phyloP scores from a whole-genome alignment of 306 rosid genomes.

The Vachellia collinsii region DNA sequence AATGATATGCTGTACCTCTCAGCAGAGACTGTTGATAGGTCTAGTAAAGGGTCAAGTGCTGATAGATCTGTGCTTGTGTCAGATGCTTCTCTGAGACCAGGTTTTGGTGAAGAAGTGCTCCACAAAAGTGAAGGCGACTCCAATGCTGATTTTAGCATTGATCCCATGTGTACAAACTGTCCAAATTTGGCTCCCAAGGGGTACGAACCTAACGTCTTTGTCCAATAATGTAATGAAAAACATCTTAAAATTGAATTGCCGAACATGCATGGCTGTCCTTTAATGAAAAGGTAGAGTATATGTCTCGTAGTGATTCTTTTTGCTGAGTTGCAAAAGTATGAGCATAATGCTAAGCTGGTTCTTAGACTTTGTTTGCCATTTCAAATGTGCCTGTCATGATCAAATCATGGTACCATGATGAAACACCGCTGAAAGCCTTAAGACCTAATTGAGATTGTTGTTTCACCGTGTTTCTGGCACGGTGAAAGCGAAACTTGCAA shows the following conservation, averaged over 20 bases:
- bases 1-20: conserved; percentile 59
- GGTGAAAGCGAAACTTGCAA: not conserved
- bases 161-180: conserved; percentile 77
- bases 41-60: conserved; percentile 47
- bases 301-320: not conserved
- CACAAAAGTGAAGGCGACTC: conserved; percentile 40
- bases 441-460: not conserved
- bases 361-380: not conserved
- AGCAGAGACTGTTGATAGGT: conserved; percentile 39
- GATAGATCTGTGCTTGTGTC: conserved; percentile 51
- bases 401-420: not conserved
- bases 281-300: not conserved
- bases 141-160: conserved; percentile 55
- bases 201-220: conserved; percentile 38
- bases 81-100: conserved; percentile 36
- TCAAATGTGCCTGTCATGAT: not conserved
- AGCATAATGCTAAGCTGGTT: not conserved
- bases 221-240: not conserved
- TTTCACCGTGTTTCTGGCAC: not conserved
- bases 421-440: not conserved
- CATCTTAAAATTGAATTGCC: not conserved
- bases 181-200: conserved; percentile 68
- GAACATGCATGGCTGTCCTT: not conserved
- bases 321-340: conserved; percentile 1
- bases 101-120: conserved; percentile 40